Conservation (phyloP, 345 rosid genomes). For the Hibiscus trionum region DNA sequence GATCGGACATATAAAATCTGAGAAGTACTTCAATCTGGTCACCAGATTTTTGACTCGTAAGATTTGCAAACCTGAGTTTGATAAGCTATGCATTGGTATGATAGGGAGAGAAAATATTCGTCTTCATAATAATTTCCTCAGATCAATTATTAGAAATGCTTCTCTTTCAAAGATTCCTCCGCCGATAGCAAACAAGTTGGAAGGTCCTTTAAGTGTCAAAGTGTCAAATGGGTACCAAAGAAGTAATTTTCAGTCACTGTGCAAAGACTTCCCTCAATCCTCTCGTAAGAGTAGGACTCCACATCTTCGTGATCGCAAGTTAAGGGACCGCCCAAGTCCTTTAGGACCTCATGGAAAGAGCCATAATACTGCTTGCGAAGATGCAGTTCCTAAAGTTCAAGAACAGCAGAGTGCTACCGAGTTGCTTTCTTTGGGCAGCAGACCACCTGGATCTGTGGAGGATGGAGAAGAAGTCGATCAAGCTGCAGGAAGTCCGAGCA, state of each 20-base stretch:
- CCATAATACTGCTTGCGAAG: constrained; percentile 28
- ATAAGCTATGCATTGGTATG: constrained; percentile 34
- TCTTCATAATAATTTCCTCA: constrained; percentile 52
- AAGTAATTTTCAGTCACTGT: constrained; percentile 34
- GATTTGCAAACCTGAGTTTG: constrained; percentile 52
- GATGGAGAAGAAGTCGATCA: constrained; percentile 84
- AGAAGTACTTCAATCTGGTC: constrained; percentile 46
- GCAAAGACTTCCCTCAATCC: constrained; percentile 42
- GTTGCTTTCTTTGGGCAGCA: constrained; percentile 26
- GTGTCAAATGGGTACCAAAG: constrained; percentile 33
- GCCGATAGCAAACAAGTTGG: constrained; percentile 20
- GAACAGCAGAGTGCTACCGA: constrained; percentile 38
- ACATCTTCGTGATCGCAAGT: constrained; percentile 27
- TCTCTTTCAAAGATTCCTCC: constrained; percentile 43
- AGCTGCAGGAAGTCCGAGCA: constrained; percentile 35
- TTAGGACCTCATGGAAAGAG: constrained; percentile 42
- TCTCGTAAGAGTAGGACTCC: constrained; percentile 47
- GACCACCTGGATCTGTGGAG: constrained; percentile 59
- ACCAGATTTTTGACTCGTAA: constrained; percentile 38
- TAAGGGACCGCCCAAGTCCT: constrained; percentile 48
- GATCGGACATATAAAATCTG: constrained; percentile 53
- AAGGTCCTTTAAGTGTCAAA: constrained; percentile 18
- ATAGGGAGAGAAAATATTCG: constrained; percentile 49
- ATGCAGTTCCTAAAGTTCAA: constrained; percentile 22
- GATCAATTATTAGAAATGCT: constrained; percentile 54